phyloP scores from a whole-genome alignment of 108 stramenopile species.

The Aurantiochytrium sp. region DNA sequence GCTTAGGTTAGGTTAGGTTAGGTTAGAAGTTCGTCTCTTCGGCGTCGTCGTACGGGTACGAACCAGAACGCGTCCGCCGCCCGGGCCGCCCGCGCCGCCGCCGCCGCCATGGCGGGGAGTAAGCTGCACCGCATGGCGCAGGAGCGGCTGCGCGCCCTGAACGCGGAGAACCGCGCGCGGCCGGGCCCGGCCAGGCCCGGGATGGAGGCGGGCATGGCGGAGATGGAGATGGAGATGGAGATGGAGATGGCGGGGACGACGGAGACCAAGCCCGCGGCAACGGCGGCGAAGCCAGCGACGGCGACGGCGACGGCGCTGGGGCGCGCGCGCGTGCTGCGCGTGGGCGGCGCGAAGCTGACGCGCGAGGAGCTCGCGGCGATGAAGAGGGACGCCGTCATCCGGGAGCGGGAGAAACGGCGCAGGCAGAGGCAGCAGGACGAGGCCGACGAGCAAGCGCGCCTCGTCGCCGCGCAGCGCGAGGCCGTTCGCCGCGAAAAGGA shows the following conservation, averaged over 20 bases:
- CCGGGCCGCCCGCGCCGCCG: too few species aligned
- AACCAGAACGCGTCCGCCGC: too few species aligned
- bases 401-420: neutral
- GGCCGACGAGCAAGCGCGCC: neutral
- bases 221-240: too few species aligned
- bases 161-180: neutral
- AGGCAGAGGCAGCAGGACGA: neutral
- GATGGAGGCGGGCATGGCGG: neutral
- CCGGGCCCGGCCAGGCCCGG: too few species aligned
- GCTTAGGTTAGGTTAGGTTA: too few species aligned
- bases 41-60: too few species aligned
- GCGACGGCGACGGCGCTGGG: too few species aligned
- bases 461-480: neutral
- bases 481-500: neutral
- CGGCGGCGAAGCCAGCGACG: too few species aligned
- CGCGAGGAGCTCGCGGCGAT: neutral
- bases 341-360: neutral
- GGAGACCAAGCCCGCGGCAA: too few species aligned
- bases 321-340: neutral
- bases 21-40: too few species aligned
- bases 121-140: neutral
- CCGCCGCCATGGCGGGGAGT: neutral
- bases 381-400: neutral
- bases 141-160: neutral
- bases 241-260: too few species aligned